phyloP scores from a whole-genome alignment of 148 eudicot genomes.

The Dysphania ambrosioides region DNA sequence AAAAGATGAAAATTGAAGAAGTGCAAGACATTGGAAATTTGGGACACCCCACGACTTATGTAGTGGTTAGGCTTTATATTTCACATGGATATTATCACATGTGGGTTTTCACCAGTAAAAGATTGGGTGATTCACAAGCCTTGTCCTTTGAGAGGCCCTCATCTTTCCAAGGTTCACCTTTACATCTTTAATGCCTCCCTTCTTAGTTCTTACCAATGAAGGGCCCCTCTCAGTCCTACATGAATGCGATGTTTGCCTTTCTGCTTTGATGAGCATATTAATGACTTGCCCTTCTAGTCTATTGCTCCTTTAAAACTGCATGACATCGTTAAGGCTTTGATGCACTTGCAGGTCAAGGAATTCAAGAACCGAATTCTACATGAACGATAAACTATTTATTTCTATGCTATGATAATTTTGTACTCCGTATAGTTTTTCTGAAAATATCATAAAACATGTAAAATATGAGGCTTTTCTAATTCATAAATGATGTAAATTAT shows the following conservation, averaged over 20 bases:
- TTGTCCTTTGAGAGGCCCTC: constrained; percentile 23
- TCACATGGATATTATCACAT: constrained; percentile 26
- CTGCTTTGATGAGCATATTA: constrained; percentile 8
- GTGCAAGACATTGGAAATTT: constrained; percentile 2
- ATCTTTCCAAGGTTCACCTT: constrained; percentile 21
- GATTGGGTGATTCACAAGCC: constrained; percentile 28
- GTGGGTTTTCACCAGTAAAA: constrained; percentile 13
- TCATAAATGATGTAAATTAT: too few relatives aligned
- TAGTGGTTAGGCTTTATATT: constrained; percentile 11
- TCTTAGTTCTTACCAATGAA: neutral
- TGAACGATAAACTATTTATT: too few relatives aligned
- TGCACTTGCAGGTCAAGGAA: too few relatives aligned
- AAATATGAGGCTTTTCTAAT: too few relatives aligned
- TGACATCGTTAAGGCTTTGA: too few relatives aligned
- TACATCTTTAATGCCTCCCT: constrained; percentile 21
- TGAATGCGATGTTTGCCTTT: constrained; percentile 29
- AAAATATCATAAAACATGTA: too few relatives aligned
- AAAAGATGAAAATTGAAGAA: neutral
- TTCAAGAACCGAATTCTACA: too few relatives aligned
- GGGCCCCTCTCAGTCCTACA: neutral
- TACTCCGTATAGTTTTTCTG: too few relatives aligned
- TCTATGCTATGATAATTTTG: too few relatives aligned
- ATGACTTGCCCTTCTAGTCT: neutral
- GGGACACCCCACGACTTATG: constrained; percentile 22
- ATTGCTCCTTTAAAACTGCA: too few relatives aligned